A percentile compares a stretch with the other conserved stretches of the same genome.
Evolutionary conservation across 331 rosid species (phyloP).

Genomic region (Saraca asoca): DNA sequence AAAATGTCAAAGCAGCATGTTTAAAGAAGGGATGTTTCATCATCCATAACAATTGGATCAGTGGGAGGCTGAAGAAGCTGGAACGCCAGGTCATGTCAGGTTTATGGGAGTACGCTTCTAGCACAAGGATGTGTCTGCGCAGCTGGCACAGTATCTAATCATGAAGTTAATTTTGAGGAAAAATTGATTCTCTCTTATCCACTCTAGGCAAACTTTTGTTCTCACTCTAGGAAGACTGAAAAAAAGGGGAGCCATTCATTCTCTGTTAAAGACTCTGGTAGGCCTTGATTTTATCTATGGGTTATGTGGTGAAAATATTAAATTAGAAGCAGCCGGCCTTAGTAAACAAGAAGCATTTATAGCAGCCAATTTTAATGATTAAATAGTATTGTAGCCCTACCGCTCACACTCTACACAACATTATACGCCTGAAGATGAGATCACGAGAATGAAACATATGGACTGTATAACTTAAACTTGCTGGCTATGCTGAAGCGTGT

Average conservation of each 20-base stretch:
- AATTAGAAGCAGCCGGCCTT: slow-evolving; percentile 46
- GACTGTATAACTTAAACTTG: slow-evolving; percentile 21
- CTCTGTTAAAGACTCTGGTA: slow-evolving; percentile 30
- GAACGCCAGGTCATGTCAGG: slow-evolving; percentile 82
- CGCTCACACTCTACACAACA: slow-evolving; percentile 25
- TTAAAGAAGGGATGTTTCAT: slow-evolving; percentile 64
- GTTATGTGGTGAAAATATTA: slow-evolving; percentile 32
- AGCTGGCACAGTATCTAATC: slow-evolving; percentile 37
- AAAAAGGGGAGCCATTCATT: slow-evolving; percentile 23
- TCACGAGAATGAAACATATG: slow-evolving; percentile 40
- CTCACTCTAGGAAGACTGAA: slow-evolving; percentile 27
- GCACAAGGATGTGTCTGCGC: slow-evolving; percentile 73
- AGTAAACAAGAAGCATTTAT: slow-evolving; percentile 19
- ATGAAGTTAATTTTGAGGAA: slow-evolving; percentile 41
- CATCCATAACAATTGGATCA: slow-evolving; percentile 91
- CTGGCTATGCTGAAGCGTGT: slow-evolving; percentile 55
- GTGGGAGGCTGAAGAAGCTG: slow-evolving; percentile 82
- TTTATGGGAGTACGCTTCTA: slow-evolving; percentile 77
- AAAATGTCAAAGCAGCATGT: slow-evolving; percentile 60
- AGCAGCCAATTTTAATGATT: slow-evolving; percentile 26
- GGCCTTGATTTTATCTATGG: slow-evolving; percentile 52
- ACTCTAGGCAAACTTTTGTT: slow-evolving; percentile 38
- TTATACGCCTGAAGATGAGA: slow-evolving; percentile 1
- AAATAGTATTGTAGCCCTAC: slow-evolving; percentile 7
- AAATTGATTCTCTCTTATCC: slow-evolving; percentile 37